These are phyloP conservation scores for Phytophthora nicotianae DNA, from an alignment of 352 stramenopile genomes.

Conservation along the genomic window DNA sequence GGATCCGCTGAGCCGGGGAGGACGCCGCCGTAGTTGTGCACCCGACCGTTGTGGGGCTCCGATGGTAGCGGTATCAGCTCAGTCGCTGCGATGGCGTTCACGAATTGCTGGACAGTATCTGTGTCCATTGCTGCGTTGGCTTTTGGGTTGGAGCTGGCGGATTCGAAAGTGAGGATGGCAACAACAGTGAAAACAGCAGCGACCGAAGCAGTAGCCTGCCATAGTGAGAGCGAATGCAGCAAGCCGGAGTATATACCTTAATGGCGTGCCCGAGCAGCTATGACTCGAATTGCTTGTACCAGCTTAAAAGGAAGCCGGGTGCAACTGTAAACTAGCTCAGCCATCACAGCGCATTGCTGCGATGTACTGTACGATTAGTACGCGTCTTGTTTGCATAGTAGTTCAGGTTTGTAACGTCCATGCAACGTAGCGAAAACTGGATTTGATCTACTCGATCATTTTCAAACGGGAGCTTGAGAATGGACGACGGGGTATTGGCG, in stretches of 20 bases:
- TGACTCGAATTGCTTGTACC: conserved; percentile 25
- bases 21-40: conserved; percentile 24
- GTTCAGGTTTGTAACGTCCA: neutral
- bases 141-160: conserved; percentile 1
- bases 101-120: conserved; percentile 25
- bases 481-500: no score
- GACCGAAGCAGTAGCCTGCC: neutral
- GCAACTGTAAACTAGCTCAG: conserved; percentile 23
- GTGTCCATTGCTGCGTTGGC: conserved; percentile 7
- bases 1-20: conserved; percentile 21
- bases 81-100: conserved; percentile 7
- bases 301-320: conserved; percentile 4
- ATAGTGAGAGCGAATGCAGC: neutral
- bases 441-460: no score
- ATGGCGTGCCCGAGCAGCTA: conserved; percentile 21
- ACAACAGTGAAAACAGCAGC: neutral
- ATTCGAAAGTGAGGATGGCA: conserved; percentile 19
- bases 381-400: conserved; percentile 18
- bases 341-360: conserved; percentile 6
- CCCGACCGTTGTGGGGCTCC: conserved; percentile 22
- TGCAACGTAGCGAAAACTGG: conserved; percentile 14
- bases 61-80: conserved; percentile 14
- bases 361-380: neutral
- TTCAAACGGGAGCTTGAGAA: neutral
- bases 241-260: conserved; percentile 13